Evolutionary conservation across 164 flowering plant species (phyloP), one percentile per base, ranked within the genome.

Genomic region (Kingdonia uniflora): DNA sequence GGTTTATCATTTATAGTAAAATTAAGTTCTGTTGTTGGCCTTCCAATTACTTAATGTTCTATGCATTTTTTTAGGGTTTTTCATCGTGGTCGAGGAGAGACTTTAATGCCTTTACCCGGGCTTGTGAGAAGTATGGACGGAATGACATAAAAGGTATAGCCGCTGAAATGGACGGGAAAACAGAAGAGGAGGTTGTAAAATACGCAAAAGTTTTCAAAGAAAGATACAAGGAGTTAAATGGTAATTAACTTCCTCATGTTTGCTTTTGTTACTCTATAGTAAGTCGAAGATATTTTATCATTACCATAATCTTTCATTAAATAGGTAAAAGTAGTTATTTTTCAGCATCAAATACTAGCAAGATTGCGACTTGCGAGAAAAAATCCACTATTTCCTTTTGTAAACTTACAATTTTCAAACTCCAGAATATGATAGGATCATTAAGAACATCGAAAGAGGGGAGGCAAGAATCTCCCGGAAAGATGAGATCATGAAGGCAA

Each of bases 401-500:
- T 3, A 29, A 29, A 29, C 8, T 29, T 4, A 29, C 4, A 29
- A 29, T 3, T 29, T 29, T 29, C 35, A 29, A 29, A 3, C 26
- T 58, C 14, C 78, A 94, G 99, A 94, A 70, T 87, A 87, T 76
- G 99, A 94, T 68, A 75, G 88, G 65, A 89, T 94, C 51, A 82
- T 94, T 26, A 94, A 94, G 71, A 83, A 79, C 57, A 94, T 94
- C 68, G 99, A 94, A 71, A 74, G 96, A 71, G 99, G 99, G 42
- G 97, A 89, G 66, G 91, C 95, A 14, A 81, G 96, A 67, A 94
- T 94, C 54, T 80, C 97, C 17, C 74, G 97, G 21, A 94, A 78
- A 68, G 99, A 94, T 62, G 97, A 94, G 74, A 94, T 94, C 49
- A 94, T 94, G 97, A 94, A 87, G 68, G 96, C 96, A n/a, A 79